phyloP scores from a whole-genome alignment of 768 basidiomycete species.

The Russula abietina region DNA sequence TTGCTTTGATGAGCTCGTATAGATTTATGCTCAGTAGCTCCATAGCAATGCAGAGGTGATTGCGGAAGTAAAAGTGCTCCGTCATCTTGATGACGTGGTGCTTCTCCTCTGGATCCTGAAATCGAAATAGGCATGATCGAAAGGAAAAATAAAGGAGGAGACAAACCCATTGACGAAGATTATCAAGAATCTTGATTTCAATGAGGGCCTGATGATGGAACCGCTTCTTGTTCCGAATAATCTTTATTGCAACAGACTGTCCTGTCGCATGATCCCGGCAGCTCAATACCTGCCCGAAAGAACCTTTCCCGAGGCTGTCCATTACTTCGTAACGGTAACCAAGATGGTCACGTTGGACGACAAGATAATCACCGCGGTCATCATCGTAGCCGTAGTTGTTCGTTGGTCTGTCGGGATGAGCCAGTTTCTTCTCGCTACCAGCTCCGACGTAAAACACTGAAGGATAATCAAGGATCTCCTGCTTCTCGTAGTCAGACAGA shows the following conservation, averaged over 20 bases:
- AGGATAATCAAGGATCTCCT: conserved; percentile 85
- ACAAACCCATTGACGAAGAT: conserved; percentile 92
- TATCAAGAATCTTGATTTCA: conserved; percentile 98
- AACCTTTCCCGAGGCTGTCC: conserved; percentile 92
- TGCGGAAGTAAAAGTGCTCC: conserved; percentile 96
- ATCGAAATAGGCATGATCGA: background rate
- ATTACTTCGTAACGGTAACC: conserved; percentile 95
- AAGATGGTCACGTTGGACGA: conserved; percentile 87
- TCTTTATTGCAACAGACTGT: conserved; percentile 96
- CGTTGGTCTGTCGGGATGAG: conserved; percentile 59
- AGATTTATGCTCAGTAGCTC: conserved; percentile 97
- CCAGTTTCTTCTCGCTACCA: conserved; percentile 76
- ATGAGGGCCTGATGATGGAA: conserved; percentile 98
- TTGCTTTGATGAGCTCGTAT: conserved; percentile 98
- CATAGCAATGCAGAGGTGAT: conserved; percentile 96
- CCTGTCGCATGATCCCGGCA: conserved; percentile 95
- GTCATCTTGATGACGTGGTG: conserved; percentile 98
- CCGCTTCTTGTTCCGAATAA: conserved; percentile 97
- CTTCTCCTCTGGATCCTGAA: conserved; percentile 90
- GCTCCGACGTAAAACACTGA: conserved; percentile 78
- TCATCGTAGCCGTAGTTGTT: conserved; percentile 98
- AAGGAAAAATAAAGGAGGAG: background rate
- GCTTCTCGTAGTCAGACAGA: conserved; percentile 82
- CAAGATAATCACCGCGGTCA: conserved; percentile 93
- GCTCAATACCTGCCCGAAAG: conserved; percentile 94